Percentiles rank a stretch among this genome's conserved stretches.
These are phyloP conservation scores for Tympanopsis confertula DNA, from an alignment of 2,329 filamentous ascomycete species.

Conservation along the genomic window DNA sequence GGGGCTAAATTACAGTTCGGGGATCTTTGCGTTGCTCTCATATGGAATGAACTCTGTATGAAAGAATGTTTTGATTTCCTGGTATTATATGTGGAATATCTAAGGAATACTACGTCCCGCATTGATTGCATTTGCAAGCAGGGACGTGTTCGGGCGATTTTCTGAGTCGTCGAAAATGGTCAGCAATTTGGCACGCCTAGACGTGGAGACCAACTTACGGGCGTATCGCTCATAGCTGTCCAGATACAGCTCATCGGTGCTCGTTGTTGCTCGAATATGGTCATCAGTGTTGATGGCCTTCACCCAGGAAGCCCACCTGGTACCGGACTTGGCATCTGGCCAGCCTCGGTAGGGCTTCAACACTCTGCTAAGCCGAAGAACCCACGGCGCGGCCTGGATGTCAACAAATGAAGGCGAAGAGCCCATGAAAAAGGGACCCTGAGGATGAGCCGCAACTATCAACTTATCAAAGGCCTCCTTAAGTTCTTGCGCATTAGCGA, in stretches of 20 bases:
- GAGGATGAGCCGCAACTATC: neutral
- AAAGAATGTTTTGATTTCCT: no score
- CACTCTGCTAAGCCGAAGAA: conserved; percentile 21
- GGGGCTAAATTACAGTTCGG: no score
- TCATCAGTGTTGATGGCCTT: conserved; percentile 22
- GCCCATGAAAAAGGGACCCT: conserved; percentile 20
- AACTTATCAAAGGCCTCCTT: neutral
- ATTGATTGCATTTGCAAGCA: conserved; percentile 47
- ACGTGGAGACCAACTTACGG: conserved; percentile 1
- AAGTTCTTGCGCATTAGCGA: neutral
- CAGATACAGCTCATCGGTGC: conserved; percentile 42
- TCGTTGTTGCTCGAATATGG: conserved; percentile 22
- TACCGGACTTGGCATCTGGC: conserved; percentile 18
- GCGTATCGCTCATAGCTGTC: conserved; percentile 62
- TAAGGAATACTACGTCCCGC: conserved; percentile 38
- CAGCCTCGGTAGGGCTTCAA: conserved; percentile 23
- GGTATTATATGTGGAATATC: no score
- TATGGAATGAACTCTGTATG: no score
- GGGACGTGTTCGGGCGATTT: conserved; percentile 45
- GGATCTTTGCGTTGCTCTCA: no score
- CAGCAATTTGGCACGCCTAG: conserved; percentile 4
- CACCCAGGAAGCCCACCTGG: conserved; percentile 21
- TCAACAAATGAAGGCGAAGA: conserved; percentile 20
- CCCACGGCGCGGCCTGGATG: conserved; percentile 24
- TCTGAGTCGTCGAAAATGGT: conserved; percentile 20